Base-by-base conservation (phyloP, 2,329 filamentous ascomycete species). In the Penicillium italicum region DNA sequence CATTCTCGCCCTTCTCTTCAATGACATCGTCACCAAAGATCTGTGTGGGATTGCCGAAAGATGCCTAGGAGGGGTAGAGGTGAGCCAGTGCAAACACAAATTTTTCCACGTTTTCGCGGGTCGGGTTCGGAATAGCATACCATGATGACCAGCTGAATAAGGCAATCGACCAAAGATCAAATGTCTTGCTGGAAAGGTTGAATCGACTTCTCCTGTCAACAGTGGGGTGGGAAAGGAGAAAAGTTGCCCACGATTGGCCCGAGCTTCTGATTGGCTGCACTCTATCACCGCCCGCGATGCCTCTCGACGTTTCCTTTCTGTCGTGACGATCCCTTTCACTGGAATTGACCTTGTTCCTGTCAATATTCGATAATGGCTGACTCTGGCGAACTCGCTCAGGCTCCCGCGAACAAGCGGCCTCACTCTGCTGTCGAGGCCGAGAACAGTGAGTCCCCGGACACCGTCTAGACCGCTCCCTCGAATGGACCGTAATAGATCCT, bases 1-100 rank as follows among this genome's bases (percentile, higher is more conserved):
- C 93, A 89, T 97, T 97, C 81, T 97, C 93, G 69, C 94, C 94
- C 81, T 96, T 97, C 80, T 97, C 93, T 79, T 97, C 91, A 55
- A 89, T 94, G 66, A 95, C 94, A 74, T 95, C 92, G 77, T 97
- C 91, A 70, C 91, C 90, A 78, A 97, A 97, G 81, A 97, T 97
- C 79, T 97, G 93, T 62, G 91, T 96, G 70, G 93, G 92, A 79
- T 91, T 94, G 76, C 67, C 72, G 66, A 75, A 76, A 36, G 72
- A 69, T 62, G 72, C 70, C 72, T 74, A 51, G 16, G 47, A 28
- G 43, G 45, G 43, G 37, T 51, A 28, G 20, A 48, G 4, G 49
- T 60, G 42, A 61, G 55, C 41, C 40, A 40, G 37, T 50, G 46
- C n/a, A 28, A 14, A 24, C 45, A 22, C 18, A 45, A 40, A 34